Conservation (phyloP, 192 early-diverging fungal genomes). For the Chytriomyces confervae region DNA sequence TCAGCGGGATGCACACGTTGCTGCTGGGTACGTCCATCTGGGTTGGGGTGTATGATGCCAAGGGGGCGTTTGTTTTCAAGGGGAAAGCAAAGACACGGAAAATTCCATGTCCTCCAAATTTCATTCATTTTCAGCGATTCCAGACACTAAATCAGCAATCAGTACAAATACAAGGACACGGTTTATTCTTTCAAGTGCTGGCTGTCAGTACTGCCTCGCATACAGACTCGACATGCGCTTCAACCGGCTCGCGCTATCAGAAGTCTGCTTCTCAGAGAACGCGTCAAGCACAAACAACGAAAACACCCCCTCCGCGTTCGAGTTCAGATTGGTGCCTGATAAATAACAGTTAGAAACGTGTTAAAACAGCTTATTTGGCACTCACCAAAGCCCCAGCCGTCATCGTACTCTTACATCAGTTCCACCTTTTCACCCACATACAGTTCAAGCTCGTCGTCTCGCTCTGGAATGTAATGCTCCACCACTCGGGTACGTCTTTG, state of each 20-base stretch:
- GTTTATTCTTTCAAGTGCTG: too few species aligned
- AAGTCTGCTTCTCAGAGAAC: background rate
- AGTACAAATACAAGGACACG: too few species aligned
- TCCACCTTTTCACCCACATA: conserved; percentile 5
- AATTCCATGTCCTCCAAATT: too few species aligned
- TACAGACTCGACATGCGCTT: conserved; percentile 14
- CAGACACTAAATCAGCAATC: too few species aligned
- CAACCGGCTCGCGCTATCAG: background rate
- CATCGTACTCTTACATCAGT: conserved; percentile 14
- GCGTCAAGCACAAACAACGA: background rate
- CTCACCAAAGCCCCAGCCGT: background rate
- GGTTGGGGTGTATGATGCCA: too few species aligned
- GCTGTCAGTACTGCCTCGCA: background rate
- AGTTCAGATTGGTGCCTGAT: background rate
- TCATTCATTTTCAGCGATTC: too few species aligned
- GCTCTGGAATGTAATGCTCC: conserved; percentile 7
- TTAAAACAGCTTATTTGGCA: too few species aligned
- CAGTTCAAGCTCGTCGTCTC: conserved; percentile 7
- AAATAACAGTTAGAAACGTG: too few species aligned
- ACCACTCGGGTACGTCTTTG: background rate
- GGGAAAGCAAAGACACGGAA: too few species aligned
- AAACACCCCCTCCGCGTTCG: background rate
- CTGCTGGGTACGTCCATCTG: too few species aligned
- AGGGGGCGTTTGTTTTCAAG: too few species aligned
- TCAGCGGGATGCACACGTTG: too few species aligned